Percentiles rank a stretch among this genome's conserved stretches.
Conservation (phyloP, 1,284 basidiomycete species). For the Boletus putidus region DNA sequence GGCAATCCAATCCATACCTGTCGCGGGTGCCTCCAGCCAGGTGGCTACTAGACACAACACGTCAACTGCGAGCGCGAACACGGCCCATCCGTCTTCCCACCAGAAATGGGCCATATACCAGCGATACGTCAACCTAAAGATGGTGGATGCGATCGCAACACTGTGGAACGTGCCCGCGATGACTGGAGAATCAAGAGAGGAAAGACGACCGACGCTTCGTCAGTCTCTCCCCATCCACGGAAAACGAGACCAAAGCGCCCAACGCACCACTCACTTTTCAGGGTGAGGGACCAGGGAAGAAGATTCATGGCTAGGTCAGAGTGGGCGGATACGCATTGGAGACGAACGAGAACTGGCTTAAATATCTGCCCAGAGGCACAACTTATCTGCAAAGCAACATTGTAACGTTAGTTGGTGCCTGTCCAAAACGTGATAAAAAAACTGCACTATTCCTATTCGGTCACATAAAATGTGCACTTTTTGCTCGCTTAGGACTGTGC, state of each 20-base stretch:
- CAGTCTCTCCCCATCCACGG: not conserved
- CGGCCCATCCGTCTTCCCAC: slow-evolving; percentile 34
- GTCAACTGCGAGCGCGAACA: slow-evolving; percentile 28
- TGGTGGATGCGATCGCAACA: slow-evolving; percentile 29
- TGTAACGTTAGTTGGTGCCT: no score
- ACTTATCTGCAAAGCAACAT: no score
- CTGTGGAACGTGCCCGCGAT: slow-evolving; percentile 20
- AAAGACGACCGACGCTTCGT: not conserved
- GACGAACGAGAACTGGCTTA: not conserved
- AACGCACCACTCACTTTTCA: slow-evolving; percentile 21
- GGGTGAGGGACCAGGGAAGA: slow-evolving; percentile 13
- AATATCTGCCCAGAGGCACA: not conserved
- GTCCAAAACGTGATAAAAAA: no score
- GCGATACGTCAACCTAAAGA: slow-evolving; percentile 30
- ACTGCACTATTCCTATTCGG: no score
- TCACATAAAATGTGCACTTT: no score
- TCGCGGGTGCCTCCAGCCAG: not conserved
- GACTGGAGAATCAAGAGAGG: slow-evolving; percentile 7
- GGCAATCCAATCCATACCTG: slow-evolving; percentile 10
- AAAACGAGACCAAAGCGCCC: not conserved
- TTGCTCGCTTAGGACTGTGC: no score
- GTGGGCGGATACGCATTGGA: not conserved
- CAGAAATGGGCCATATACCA: slow-evolving; percentile 24
- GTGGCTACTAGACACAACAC: slow-evolving; percentile 15
- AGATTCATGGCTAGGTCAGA: not conserved